phyloP scores from a whole-genome alignment of 768 basidiomycete species.

The Pulveroboletus sp. region DNA sequence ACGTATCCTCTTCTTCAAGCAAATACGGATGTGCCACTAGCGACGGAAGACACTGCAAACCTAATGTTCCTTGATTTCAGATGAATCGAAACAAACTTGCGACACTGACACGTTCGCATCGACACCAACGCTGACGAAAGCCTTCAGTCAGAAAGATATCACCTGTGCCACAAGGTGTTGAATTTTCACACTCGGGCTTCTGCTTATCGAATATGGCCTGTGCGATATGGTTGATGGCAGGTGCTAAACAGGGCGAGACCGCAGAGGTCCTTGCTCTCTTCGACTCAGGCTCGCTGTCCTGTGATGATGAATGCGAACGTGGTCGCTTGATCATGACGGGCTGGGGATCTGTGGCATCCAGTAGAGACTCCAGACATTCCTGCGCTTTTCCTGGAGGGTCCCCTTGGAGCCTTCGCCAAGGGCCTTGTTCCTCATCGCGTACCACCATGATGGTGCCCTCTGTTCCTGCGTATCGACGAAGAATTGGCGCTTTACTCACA shows the following conservation, averaged over 20 bases:
- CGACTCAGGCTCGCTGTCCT: constrained; percentile 32
- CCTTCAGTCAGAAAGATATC: constrained; percentile 74
- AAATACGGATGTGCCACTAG: constrained; percentile 56
- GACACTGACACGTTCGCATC: constrained; percentile 50
- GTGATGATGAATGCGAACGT: constrained; percentile 22
- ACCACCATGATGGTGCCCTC: constrained; percentile 63
- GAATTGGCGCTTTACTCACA: constrained; percentile 48
- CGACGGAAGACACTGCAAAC: constrained; percentile 51
- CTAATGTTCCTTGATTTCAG: neutral
- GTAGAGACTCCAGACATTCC: constrained; percentile 5
- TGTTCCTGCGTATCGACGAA: constrained; percentile 65
- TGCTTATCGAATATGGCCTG: constrained; percentile 38
- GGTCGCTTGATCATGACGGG: constrained; percentile 40
- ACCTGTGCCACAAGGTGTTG: constrained; percentile 46
- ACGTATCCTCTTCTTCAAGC: constrained; percentile 75
- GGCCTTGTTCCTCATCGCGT: constrained; percentile 39
- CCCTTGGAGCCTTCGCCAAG: constrained; percentile 52
- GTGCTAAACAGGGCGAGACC: constrained; percentile 49
- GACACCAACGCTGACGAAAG: constrained; percentile 78
- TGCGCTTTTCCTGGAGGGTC: constrained; percentile 5
- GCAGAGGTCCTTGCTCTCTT: constrained; percentile 42
- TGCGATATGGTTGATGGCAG: constrained; percentile 42
- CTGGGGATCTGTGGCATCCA: constrained; percentile 27
- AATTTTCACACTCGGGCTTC: constrained; percentile 11
- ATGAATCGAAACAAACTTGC: neutral